Conservation (phyloP, 2,329 filamentous ascomycete species). For the Ophiosphaerella herpotricha region DNA sequence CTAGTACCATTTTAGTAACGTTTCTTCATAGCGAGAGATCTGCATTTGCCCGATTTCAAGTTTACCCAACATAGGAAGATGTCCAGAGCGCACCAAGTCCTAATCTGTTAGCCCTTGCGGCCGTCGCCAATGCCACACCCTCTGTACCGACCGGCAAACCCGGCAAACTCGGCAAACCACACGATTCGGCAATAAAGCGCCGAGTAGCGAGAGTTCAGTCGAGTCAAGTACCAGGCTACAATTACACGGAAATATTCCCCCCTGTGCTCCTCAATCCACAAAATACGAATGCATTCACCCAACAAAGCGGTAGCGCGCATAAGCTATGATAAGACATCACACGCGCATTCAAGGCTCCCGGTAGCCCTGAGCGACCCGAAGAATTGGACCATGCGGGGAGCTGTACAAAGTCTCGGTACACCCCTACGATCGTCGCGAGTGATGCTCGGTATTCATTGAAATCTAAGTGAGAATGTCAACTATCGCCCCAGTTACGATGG, state of each 20-base stretch:
- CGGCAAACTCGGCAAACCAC: conserved; percentile 1
- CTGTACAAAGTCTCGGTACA: not conserved
- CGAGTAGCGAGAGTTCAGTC: not conserved
- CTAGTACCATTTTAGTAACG: too few relatives aligned
- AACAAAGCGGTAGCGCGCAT: not conserved
- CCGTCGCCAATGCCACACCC: too few relatives aligned
- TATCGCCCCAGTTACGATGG: conserved; percentile 1
- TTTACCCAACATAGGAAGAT: not conserved
- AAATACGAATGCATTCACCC: not conserved
- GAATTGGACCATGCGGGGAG: not conserved
- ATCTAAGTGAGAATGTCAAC: not conserved
- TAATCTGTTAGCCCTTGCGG: not conserved
- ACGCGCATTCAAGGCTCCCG: not conserved
- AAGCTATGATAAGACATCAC: not conserved
- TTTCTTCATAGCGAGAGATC: too few relatives aligned
- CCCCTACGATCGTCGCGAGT: not conserved
- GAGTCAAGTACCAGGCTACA: not conserved
- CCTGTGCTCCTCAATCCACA: not conserved
- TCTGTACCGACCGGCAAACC: not conserved
- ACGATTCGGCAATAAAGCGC: not conserved
- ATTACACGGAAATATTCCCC: not conserved
- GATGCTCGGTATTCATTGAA: not conserved
- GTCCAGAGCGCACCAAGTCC: not conserved
- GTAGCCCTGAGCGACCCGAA: not conserved
- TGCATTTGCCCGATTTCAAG: too few relatives aligned